Evolutionary conservation across 164 flowering plant genomes (phyloP), one percentile per base, ranked within the genome.

Genomic region (Nelumbo lutea): DNA sequence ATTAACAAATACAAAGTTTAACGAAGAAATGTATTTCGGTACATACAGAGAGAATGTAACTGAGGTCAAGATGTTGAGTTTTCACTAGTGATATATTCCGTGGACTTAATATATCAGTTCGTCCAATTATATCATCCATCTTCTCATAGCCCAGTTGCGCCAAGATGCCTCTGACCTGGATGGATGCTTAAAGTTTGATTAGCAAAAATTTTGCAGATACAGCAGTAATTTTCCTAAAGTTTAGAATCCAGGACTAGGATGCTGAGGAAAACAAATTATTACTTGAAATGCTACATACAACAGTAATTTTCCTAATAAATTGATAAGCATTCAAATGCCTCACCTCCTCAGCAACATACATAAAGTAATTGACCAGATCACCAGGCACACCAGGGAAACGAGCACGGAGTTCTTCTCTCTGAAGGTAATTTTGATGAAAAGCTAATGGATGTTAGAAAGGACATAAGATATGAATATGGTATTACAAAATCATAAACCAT

Each of bases 371-470:
- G 72, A 92, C 99, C 70, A 95, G 96, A 85, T 95, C 99, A 62
- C 97, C 98, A 68, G 99, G 99, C 44, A 95, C 96, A 69, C 98
- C 98, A 79, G 99, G 97, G 82, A 95, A 95, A 64, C 97, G 90
- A 7, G 97, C 99, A 66, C 99, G 92, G 41, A 92, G 75, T 75
- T 90, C 99, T 81, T 95, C 98, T 70, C 98, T 88, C 98, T 95
- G 75, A 70, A 57, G 57, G 42, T 63, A 63, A 51, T 72, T 60
- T 0, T 45, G 5, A 6, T 4, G 40, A 15, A 50, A 39, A 62
- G 42, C 42, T 4, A 59, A 56, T 41, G 62, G 46, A 44, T 10
- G 45, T 61, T 14, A 68, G 43, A 59, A 72, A 41, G 8, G 58
- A 2, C 15, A 57, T 40, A 14, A 40, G 66, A 50, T 56, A 53